phyloP scores from a whole-genome alignment of 78 protist species.

The Dictyostelium purpureum region DNA sequence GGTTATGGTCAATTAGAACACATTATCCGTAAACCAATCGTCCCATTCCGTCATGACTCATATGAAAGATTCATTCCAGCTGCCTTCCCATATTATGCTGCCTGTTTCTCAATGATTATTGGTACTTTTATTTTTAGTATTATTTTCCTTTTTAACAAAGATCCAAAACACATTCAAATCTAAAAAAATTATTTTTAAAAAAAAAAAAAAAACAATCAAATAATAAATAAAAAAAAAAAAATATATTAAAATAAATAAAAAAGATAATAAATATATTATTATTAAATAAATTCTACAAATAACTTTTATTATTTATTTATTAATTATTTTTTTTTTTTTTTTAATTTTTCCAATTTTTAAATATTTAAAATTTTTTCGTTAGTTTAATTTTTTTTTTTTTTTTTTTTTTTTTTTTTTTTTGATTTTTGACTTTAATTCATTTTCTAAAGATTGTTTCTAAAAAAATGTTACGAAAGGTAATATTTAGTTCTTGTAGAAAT shows the following conservation, averaged over 20 bases:
- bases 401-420: background rate
- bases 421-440: background rate
- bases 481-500: too few relatives aligned
- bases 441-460: background rate
- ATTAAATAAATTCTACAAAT: background rate
- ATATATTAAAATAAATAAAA: background rate
- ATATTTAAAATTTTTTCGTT: background rate
- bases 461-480: too few relatives aligned
- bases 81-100: conserved; percentile 94
- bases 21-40: conserved; percentile 77
- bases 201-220: background rate
- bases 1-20: conserved; percentile 67
- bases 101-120: conserved; percentile 86
- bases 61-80: conserved; percentile 91
- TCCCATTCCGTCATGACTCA: conserved; percentile 91
- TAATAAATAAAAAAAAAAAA: background rate
- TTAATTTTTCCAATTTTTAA: background rate
- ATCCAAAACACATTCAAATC: background rate
- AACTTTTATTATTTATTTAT: background rate
- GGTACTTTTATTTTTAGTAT: conserved; percentile 82
- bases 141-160: conserved; percentile 78
- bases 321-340: background rate
- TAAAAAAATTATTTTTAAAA: too few relatives aligned
- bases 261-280: background rate
- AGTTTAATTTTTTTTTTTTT: background rate